Conservation (phyloP, 345 rosid genomes). For the Eucalyptus sp. region DNA sequence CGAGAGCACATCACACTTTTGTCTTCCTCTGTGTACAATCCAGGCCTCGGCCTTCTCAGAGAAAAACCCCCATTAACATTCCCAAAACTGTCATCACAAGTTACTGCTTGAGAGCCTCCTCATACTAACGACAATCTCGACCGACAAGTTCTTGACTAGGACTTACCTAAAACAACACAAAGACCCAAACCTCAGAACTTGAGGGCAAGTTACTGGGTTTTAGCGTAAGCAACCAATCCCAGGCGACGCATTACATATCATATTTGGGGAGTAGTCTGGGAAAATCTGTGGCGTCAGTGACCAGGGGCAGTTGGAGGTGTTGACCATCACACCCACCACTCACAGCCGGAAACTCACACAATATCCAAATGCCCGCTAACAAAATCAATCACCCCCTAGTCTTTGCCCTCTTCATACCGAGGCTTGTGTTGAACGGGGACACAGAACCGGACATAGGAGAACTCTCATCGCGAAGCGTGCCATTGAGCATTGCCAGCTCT, state of each 20-base stretch:
- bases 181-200: background rate
- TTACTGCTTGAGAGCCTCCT: background rate
- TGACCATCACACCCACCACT: background rate
- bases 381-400: constrained; percentile 45
- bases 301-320: background rate
- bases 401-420: constrained; percentile 96
- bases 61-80: background rate
- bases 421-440: constrained; percentile 81
- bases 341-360: background rate
- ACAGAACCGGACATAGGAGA: constrained; percentile 92
- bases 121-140: background rate
- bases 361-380: background rate
- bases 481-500: constrained; percentile 92
- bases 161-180: background rate
- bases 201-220: constrained; percentile 4
- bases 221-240: background rate
- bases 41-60: background rate
- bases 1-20: background rate
- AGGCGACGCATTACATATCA: background rate
- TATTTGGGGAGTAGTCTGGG: background rate
- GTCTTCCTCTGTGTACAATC: background rate
- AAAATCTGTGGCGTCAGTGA: background rate
- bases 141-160: background rate
- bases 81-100: constrained; percentile 11
- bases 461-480: constrained; percentile 84